A percentile compares a stretch with the other conserved stretches of the same genome.
Conservation (phyloP, 2,329 filamentous ascomycete genomes). For the Tolypocladium tropicale region DNA sequence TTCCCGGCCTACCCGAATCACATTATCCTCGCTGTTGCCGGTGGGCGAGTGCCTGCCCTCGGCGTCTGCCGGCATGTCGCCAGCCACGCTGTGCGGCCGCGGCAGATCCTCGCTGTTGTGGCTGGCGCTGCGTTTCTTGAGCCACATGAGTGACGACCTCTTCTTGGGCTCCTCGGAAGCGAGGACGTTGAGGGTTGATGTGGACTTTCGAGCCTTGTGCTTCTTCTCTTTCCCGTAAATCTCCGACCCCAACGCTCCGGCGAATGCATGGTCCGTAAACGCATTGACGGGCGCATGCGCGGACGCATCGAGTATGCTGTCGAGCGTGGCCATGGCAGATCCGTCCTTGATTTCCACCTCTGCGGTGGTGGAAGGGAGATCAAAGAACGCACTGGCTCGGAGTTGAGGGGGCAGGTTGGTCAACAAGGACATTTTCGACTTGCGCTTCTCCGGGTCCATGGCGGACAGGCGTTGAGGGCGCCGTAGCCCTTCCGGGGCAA, state of each 20-base stretch:
- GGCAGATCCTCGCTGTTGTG: slow-evolving; percentile 17
- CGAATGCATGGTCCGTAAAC: slow-evolving; percentile 82
- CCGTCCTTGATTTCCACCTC: slow-evolving; percentile 56
- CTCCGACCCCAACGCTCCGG: slow-evolving; percentile 63
- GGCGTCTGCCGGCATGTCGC: slow-evolving; percentile 10
- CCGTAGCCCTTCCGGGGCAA: slow-evolving; percentile 14
- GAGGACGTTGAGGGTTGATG: slow-evolving; percentile 12
- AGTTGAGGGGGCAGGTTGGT: slow-evolving; percentile 64
- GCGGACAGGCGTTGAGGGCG: slow-evolving; percentile 23
- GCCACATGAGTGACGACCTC: slow-evolving; percentile 37
- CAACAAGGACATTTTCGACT: slow-evolving; percentile 19
- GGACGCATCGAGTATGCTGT: slow-evolving; percentile 86
- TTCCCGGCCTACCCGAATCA: slow-evolving; percentile 9
- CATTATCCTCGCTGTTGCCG: slow-evolving; percentile 5
- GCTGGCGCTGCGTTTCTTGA: slow-evolving; percentile 29
- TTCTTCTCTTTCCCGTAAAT: slow-evolving; percentile 58
- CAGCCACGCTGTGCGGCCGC: slow-evolving; percentile 10
- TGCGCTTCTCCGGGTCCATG: slow-evolving; percentile 19
- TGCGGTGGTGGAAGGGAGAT: slow-evolving; percentile 46
- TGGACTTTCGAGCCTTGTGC: slow-evolving; percentile 26
- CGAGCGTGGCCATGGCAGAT: slow-evolving; percentile 80
- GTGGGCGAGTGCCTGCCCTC: background rate
- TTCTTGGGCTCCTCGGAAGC: slow-evolving; percentile 27
- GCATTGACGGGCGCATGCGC: slow-evolving; percentile 79
- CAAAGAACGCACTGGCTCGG: slow-evolving; percentile 86